Conservation (phyloP, 495 filamentous ascomycete genomes). For the Tuber umbilicatum region DNA sequence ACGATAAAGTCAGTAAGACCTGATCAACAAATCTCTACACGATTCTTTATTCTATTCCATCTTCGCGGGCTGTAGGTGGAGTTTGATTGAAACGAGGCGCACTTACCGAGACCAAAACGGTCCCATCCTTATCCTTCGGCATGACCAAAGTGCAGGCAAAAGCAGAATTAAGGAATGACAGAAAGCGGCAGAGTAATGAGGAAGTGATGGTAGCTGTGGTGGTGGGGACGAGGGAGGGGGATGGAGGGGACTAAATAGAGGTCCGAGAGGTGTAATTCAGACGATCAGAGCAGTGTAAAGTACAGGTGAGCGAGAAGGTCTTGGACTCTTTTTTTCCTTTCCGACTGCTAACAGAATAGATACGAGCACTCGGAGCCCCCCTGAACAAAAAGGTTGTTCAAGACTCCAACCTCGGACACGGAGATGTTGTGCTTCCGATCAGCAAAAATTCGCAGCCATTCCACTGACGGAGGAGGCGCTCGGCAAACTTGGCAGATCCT, state of each 20-base stretch:
- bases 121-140: constrained; percentile 84
- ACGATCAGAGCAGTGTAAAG: not conserved
- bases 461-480: not conserved
- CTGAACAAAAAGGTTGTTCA: not conserved
- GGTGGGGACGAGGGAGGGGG: not conserved
- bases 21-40: not conserved
- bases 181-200: constrained; percentile 10
- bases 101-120: constrained; percentile 66
- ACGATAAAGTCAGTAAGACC: constrained; percentile 22
- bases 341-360: not conserved
- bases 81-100: constrained; percentile 22
- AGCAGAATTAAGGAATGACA: constrained; percentile 9
- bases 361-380: not conserved
- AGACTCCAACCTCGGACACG: not conserved
- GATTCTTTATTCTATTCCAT: not conserved
- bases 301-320: not conserved
- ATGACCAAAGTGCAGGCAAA: constrained; percentile 45
- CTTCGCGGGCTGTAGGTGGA: not conserved
- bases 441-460: not conserved
- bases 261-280: not conserved
- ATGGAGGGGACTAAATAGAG: constrained; percentile 3
- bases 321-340: not conserved
- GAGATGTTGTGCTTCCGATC: not conserved
- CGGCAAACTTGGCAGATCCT: not conserved
- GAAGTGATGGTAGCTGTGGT: not conserved